Evolutionary conservation across 2,329 filamentous ascomycete genomes (phyloP).

Genomic region (Fusarium tupiense): DNA sequence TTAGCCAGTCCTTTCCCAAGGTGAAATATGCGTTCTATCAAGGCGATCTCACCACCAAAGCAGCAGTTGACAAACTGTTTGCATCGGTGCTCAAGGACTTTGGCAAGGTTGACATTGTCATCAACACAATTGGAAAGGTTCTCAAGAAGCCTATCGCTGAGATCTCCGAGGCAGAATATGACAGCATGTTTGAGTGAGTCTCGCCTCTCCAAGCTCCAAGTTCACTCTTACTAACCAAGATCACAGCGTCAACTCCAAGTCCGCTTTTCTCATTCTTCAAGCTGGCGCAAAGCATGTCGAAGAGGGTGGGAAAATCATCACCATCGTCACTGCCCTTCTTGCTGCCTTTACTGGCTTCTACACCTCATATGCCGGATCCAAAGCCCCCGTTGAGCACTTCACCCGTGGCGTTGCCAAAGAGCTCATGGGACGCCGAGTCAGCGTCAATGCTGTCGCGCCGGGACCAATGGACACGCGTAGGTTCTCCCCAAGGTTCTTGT

Average conservation of each 20-base stretch:
- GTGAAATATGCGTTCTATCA: background rate
- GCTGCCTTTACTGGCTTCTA: background rate
- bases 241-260: background rate
- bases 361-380: background rate
- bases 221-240: accelerated
- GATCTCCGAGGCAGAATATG: background rate
- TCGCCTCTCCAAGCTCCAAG: accelerated
- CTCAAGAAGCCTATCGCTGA: background rate
- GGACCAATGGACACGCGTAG: background rate
- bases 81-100: background rate
- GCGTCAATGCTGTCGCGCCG: background rate
- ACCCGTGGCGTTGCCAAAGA: background rate
- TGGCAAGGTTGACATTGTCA: background rate
- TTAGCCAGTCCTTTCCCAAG: background rate
- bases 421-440: background rate
- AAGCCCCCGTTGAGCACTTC: background rate
- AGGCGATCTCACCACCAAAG: background rate
- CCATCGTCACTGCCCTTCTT: background rate
- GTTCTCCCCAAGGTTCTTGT: accelerated
- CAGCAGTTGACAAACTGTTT: background rate
- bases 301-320: background rate
- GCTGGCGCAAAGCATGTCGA: background rate
- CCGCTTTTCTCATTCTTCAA: background rate
- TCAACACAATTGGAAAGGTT: background rate
- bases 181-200: background rate